Percentiles rank a stretch among this genome's conserved stretches.
phyloP scores from a whole-genome alignment of 176 grass and related monocot genomes.

The Neostapfia colusana region DNA sequence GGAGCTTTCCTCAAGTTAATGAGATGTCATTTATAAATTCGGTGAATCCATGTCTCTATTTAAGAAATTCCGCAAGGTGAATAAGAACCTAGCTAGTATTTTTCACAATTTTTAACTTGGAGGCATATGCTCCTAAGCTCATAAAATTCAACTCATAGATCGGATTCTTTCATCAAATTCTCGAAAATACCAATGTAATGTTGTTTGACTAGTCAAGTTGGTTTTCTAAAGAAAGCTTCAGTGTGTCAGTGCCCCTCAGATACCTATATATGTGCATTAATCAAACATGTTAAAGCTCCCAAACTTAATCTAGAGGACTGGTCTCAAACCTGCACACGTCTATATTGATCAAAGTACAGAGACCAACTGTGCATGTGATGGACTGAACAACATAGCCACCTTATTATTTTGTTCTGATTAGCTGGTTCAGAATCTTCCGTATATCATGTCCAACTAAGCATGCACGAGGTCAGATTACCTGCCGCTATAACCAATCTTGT shows the following conservation, averaged over 20 bases:
- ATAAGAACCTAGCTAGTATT: too few relatives aligned
- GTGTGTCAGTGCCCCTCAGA: constrained; percentile 34
- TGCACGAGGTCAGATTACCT: constrained; percentile 2
- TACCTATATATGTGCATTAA: neutral
- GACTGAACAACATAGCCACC: neutral
- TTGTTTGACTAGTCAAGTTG: constrained; percentile 34
- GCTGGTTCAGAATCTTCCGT: constrained; percentile 44
- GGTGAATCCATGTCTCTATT: neutral
- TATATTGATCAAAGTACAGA: constrained; percentile 7
- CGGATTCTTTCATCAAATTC: too few relatives aligned
- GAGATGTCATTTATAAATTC: neutral
- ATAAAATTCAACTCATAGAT: too few relatives aligned
- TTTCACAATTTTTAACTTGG: too few relatives aligned
- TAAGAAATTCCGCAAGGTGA: neutral
- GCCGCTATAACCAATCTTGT: constrained; percentile 5
- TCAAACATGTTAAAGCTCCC: neutral
- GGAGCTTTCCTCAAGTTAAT: neutral
- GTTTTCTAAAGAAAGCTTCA: constrained; percentile 38
- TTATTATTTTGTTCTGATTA: constrained; percentile 23
- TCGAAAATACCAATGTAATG: neutral
- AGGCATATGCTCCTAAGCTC: too few relatives aligned
- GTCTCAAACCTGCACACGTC: constrained; percentile 19
- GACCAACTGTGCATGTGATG: constrained; percentile 43
- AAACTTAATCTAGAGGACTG: neutral
- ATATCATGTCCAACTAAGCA: constrained; percentile 31